Evolutionary conservation across 768 basidiomycete species (phyloP).

Genomic region (Neoboletus magnificus): DNA sequence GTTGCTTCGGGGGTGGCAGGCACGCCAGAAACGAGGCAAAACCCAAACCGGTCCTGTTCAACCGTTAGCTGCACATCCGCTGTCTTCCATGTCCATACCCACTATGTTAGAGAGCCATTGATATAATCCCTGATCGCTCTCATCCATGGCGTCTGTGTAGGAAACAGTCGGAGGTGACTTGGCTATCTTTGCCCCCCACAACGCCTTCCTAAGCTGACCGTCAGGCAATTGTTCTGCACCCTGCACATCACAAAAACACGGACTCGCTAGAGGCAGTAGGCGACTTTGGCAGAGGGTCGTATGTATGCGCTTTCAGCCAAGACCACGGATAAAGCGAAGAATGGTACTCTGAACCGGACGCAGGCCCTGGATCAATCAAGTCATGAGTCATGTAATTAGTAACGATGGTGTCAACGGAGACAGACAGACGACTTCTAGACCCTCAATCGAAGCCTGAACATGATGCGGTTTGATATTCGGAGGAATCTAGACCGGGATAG

Average conservation of each 20-base stretch:
- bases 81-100: slow-evolving; percentile 27
- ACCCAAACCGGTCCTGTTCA: slow-evolving; percentile 79
- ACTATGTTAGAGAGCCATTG: slow-evolving; percentile 83
- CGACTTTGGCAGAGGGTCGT: slow-evolving; percentile 59
- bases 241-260: slow-evolving; percentile 18
- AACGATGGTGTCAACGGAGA: slow-evolving; percentile 2
- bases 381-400: neutral
- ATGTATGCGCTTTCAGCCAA: slow-evolving; percentile 77
- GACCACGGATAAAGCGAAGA: slow-evolving; percentile 84
- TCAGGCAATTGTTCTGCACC: neutral
- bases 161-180: slow-evolving; percentile 69
- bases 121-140: slow-evolving; percentile 62
- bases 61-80: neutral
- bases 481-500: slow-evolving; percentile 57
- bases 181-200: slow-evolving; percentile 81
- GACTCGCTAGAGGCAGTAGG: slow-evolving; percentile 39
- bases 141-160: slow-evolving; percentile 71
- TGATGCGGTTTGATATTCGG: slow-evolving; percentile 61
- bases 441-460: slow-evolving; percentile 54
- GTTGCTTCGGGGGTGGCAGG: slow-evolving; percentile 82
- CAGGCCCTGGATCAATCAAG: slow-evolving; percentile 20
- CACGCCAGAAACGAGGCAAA: slow-evolving; percentile 82
- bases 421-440: slow-evolving; percentile 75
- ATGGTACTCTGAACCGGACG: slow-evolving; percentile 47
- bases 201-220: slow-evolving; percentile 46